phyloP scores from a whole-genome alignment of 208 protist species.

The Sergeia podlipaevii region DNA sequence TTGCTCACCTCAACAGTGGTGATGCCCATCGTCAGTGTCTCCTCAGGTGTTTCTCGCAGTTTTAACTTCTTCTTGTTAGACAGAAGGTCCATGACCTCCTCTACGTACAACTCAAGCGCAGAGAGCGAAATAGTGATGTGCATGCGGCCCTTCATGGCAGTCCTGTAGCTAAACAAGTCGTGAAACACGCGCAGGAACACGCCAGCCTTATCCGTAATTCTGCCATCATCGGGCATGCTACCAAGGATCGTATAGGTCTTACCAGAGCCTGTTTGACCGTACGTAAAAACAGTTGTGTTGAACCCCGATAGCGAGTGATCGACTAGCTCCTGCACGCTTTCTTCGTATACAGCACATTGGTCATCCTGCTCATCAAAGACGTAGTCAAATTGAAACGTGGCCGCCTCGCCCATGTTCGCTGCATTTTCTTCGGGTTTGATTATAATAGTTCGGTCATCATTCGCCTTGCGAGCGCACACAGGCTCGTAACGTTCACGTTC shows the following conservation, averaged over 20 bases:
- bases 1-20: constrained; percentile 53
- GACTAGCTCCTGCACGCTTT: constrained; percentile 79
- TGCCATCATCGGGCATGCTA: constrained; percentile 28
- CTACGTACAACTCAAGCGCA: constrained; percentile 85
- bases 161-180: constrained; percentile 77
- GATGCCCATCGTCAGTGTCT: constrained; percentile 62
- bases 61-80: constrained; percentile 75
- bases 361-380: constrained; percentile 80
- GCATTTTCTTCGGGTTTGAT: constrained; percentile 57
- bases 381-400: constrained; percentile 77
- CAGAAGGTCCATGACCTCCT: constrained; percentile 86
- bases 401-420: constrained; percentile 24
- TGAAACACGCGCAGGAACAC: constrained; percentile 85
- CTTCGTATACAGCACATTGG: constrained; percentile 75
- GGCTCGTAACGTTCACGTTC: constrained; percentile 67
- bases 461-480: constrained; percentile 58
- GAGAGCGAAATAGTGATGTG: constrained; percentile 79
- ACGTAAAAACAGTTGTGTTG: constrained; percentile 87
- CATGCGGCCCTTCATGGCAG: constrained; percentile 25
- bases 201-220: constrained; percentile 52
- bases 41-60: constrained; percentile 75
- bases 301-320: constrained; percentile 71
- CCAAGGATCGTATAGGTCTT: constrained; percentile 93
- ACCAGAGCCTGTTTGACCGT: constrained; percentile 87
- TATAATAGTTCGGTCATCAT: constrained; percentile 72